Percentiles rank a stretch among this genome's conserved stretches.
phyloP scores from a whole-genome alignment of 345 rosid genomes.

The Corchorus olitorius region DNA sequence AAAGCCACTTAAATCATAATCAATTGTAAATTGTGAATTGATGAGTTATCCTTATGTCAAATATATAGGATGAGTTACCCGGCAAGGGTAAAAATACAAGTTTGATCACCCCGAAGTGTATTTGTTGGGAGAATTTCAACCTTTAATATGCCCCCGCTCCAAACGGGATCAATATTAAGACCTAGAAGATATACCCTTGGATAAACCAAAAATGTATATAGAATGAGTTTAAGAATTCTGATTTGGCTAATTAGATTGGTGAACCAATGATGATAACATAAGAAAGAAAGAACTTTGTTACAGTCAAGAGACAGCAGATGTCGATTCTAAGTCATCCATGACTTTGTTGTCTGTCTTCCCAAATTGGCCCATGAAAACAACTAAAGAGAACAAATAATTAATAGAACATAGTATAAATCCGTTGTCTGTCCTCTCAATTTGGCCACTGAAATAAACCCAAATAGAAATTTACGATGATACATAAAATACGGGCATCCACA shows the following conservation, averaged over 20 bases:
- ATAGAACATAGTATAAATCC: not conserved
- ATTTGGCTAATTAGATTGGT: not conserved
- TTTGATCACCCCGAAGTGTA: too few relatives aligned
- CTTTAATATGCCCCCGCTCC: too few relatives aligned
- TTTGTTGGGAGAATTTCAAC: too few relatives aligned
- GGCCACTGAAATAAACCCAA: not conserved
- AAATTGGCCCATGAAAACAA: too few relatives aligned
- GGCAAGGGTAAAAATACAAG: too few relatives aligned
- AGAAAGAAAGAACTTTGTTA: not conserved
- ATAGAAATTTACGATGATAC: not conserved
- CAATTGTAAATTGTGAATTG: not conserved
- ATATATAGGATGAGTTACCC: not conserved
- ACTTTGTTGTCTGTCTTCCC: too few relatives aligned
- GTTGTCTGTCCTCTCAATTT: not conserved
- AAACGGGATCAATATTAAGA: too few relatives aligned
- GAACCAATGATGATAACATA: too few relatives aligned
- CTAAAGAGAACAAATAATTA: too few relatives aligned
- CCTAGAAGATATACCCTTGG: too few relatives aligned
- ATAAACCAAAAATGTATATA: too few relatives aligned
- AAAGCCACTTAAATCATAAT: not conserved
- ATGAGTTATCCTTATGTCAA: not conserved
- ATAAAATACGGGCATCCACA: not conserved
- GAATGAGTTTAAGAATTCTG: not conserved
- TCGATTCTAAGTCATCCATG: too few relatives aligned
- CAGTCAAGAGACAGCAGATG: not conserved